A percentile compares a stretch with the other conserved stretches of the same genome.
Evolutionary conservation across 139 green algal genomes (phyloP).

Genomic region (Desmodesmus armatus): DNA sequence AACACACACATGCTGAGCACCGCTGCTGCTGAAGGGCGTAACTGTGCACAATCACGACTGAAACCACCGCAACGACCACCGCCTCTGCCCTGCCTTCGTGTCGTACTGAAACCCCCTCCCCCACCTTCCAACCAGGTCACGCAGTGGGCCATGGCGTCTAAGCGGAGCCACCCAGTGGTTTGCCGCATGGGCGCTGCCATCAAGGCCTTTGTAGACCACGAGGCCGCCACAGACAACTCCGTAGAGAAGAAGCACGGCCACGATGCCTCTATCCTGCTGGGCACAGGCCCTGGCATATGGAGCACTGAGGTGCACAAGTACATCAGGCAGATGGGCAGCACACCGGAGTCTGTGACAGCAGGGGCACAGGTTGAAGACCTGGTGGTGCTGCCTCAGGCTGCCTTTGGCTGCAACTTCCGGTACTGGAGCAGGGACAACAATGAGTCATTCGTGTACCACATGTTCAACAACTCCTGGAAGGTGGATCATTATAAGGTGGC

Average conservation of each 20-base stretch:
- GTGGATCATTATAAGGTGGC: slow-evolving; percentile 42
- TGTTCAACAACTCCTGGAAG: slow-evolving; percentile 52
- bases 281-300: slow-evolving; percentile 45
- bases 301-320: slow-evolving; percentile 29
- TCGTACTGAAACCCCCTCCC: too few relatives aligned
- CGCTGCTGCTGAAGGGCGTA: too few relatives aligned
- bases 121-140: too few relatives aligned
- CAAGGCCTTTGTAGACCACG: slow-evolving; percentile 3
- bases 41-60: too few relatives aligned
- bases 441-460: slow-evolving; percentile 42
- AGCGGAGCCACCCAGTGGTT: slow-evolving; percentile 17
- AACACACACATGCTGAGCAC: too few relatives aligned
- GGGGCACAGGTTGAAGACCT: slow-evolving; percentile 26
- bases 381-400: slow-evolving; percentile 43
- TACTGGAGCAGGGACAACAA: slow-evolving; percentile 29
- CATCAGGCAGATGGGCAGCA: slow-evolving; percentile 21
- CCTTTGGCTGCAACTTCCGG: slow-evolving; percentile 45
- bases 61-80: too few relatives aligned
- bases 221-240: neutral
- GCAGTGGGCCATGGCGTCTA: slow-evolving; percentile 42
- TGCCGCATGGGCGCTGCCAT: slow-evolving; percentile 42
- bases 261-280: slow-evolving; percentile 41
- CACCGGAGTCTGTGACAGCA: neutral
- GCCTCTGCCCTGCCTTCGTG: too few relatives aligned
- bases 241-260: slow-evolving; percentile 17